Evolutionary conservation across 805 yeast species (phyloP), one percentile per base, ranked within the genome.

Genomic region (Yarrowia sp.): DNA sequence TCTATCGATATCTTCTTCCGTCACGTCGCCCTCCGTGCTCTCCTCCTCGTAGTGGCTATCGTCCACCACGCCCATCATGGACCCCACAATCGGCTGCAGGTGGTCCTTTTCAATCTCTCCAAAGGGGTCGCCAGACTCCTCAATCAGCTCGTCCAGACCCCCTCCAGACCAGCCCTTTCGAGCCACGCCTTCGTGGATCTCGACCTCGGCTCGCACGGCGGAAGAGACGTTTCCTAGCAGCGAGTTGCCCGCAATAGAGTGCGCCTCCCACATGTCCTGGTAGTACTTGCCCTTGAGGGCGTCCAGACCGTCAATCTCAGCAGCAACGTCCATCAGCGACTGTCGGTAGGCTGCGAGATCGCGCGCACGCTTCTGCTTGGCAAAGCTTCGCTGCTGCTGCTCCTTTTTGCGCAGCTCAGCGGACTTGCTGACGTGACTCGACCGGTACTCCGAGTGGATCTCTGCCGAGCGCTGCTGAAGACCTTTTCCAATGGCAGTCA

Each of bases 101-200:
- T 38, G 36, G 25, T 70, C 72, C 18, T 73, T 76, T 22, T 61
- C 68, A 12, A 64, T 68, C 13, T 62, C 49, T 24, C 71, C 78
- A 68, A 84, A 84, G 0, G 88, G 87, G 70, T 87, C 94, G 1
- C 87, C 86, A 36, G 88, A 84, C 32, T 80, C 76, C 1, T 83
- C 76, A 22, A 88, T 75, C 60, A 88, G 74, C 24, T 81, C 85
- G 69, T 90, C 96, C 32, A 90, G 74, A 0, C 96, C 96, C 25
- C 93, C 94, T 13, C 96, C 96, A 4, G 87, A 80, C 89, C 91
- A 86, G 4, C 96, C 94, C 69, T 90, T 90, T 62, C 84, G 78
- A 0, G 96, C 96, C 21, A 90, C 83, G 25, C 87, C 86, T 68
- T 88, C 96, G 67, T 83, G 84, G 18, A 90, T 83, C 68, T 89